These are phyloP conservation scores for Albugo laibachii DNA, from an alignment of 352 stramenopile species.

Conservation along the genomic window DNA sequence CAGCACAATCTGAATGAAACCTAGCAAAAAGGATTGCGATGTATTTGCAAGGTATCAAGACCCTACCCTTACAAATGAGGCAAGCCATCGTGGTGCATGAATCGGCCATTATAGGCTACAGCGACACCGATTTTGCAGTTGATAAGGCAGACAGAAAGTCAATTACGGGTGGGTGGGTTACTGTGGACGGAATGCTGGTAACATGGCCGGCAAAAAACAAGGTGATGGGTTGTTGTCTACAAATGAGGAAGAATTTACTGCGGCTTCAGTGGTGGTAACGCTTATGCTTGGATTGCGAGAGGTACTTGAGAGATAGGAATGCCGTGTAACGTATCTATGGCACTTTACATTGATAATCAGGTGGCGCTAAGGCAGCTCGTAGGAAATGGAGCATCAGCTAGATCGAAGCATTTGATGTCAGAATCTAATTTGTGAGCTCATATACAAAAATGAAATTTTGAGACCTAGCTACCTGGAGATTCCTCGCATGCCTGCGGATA, in stretches of 20 bases:
- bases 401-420: not conserved
- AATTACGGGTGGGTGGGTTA: slow-evolving; percentile 3
- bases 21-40: no score
- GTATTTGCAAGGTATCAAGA: no score
- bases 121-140: slow-evolving; percentile 8
- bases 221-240: slow-evolving; percentile 4
- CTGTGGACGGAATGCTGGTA: slow-evolving; percentile 6
- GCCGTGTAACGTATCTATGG: not conserved
- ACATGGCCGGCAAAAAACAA: slow-evolving; percentile 7
- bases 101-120: slow-evolving; percentile 4
- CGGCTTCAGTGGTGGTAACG: not conserved
- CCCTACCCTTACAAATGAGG: no score
- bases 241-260: slow-evolving; percentile 9
- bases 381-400: not conserved
- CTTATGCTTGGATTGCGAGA: slow-evolving; percentile 3
- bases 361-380: not conserved
- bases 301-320: slow-evolving; percentile 4
- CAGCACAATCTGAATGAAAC: no score
- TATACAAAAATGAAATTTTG: not conserved
- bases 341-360: slow-evolving; percentile 1
- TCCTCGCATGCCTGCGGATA: no score
- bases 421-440: not conserved
- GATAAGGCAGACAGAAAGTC: slow-evolving; percentile 8
- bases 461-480: no score
- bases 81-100: not conserved